These are phyloP conservation scores for Aspergillus bridgeri DNA, from an alignment of 495 filamentous ascomycete species.

Conservation along the genomic window DNA sequence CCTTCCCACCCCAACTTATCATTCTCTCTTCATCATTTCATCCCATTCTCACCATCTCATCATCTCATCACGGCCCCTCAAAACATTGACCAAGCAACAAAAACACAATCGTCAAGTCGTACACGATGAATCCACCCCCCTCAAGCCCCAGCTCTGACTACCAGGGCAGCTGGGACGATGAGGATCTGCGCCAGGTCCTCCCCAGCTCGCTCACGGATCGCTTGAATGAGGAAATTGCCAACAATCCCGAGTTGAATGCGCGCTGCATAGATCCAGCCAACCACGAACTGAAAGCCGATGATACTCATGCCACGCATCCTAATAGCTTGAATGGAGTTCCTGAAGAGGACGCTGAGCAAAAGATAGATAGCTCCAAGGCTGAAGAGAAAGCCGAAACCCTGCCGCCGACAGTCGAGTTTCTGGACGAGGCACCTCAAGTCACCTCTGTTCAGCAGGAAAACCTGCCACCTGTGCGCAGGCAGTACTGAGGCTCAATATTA, in stretches of 20 bases:
- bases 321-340: neutral
- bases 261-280: neutral
- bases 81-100: neutral
- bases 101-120: neutral
- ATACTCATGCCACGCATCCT: neutral
- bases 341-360: neutral
- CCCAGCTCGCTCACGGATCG: neutral
- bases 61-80: neutral
- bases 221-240: neutral
- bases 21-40: neutral
- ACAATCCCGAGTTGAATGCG: neutral
- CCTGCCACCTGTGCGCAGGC: neutral
- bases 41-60: neutral
- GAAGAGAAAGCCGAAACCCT: neutral
- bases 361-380: neutral
- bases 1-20: neutral
- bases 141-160: neutral
- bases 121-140: neutral
- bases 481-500: too few relatives aligned
- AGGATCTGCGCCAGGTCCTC: neutral
- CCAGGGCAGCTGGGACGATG: neutral
- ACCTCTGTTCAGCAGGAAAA: neutral
- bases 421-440: neutral
- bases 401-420: neutral
- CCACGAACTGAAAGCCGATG: neutral